Conservation (phyloP, 208 protist species). For the Leishmania major region DNA sequence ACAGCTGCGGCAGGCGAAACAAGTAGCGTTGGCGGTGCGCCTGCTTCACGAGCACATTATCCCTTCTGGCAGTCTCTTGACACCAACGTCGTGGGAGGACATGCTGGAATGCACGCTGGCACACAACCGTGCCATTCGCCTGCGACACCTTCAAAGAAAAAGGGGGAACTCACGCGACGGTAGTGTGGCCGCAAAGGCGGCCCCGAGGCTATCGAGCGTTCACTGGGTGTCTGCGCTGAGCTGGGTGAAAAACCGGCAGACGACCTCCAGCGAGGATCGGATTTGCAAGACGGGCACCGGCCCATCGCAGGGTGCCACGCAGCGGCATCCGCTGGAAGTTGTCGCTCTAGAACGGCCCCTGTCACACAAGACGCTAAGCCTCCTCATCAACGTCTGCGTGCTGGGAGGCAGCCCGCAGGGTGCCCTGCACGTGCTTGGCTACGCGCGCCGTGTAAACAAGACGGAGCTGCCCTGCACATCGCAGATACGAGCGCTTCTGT, state of each 20-base stretch:
- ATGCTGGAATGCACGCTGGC: constrained; percentile 66
- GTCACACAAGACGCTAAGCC: constrained; percentile 50
- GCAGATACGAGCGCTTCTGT: constrained; percentile 74
- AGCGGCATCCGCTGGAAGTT: constrained; percentile 19
- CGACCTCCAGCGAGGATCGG: constrained; percentile 40
- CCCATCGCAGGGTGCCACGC: constrained; percentile 40
- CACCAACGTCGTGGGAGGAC: constrained; percentile 50
- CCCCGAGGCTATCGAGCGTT: constrained; percentile 27
- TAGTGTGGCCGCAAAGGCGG: background rate
- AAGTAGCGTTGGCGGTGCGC: constrained; percentile 54
- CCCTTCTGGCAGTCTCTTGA: constrained; percentile 48
- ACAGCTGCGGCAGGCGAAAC: constrained; percentile 59
- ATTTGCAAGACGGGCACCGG: constrained; percentile 70
- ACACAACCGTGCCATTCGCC: constrained; percentile 57
- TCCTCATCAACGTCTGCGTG: constrained; percentile 84
- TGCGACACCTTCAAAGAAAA: background rate
- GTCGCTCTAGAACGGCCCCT: constrained; percentile 41
- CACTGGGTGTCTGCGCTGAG: constrained; percentile 84
- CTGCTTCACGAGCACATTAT: constrained; percentile 77
- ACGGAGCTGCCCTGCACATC: constrained; percentile 61
- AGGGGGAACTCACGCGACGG: background rate
- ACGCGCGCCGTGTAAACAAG: constrained; percentile 66
- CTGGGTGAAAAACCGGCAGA: constrained; percentile 66
- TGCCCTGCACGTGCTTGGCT: constrained; percentile 64
- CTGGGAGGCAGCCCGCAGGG: constrained; percentile 68